Conservation (phyloP, 2,329 filamentous ascomycete species). For the Sclerotinia spermophila region DNA sequence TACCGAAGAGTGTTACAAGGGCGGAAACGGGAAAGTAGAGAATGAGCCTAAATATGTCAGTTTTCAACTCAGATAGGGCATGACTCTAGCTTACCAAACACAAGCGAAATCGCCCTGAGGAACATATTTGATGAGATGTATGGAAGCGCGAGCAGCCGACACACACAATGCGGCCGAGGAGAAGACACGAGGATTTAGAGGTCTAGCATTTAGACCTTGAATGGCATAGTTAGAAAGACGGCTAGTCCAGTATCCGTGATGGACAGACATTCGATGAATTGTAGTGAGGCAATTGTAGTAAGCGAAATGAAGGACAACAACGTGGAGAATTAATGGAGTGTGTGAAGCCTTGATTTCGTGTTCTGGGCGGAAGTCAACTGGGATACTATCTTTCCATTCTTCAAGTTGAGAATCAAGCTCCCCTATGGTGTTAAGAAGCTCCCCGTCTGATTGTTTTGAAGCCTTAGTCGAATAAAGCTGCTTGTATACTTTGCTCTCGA, state of each 20-base stretch:
- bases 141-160: conserved; percentile 85
- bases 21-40: conserved; percentile 96
- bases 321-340: conserved; percentile 87
- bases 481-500: conserved; percentile 93
- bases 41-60: conserved; percentile 62
- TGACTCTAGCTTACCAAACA: conserved; percentile 69
- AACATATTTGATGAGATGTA: conserved; percentile 91
- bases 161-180: conserved; percentile 91
- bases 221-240: conserved; percentile 92
- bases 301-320: conserved; percentile 90
- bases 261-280: conserved; percentile 97
- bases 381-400: conserved; percentile 94
- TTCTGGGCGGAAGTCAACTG: conserved; percentile 93
- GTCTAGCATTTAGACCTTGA: conserved; percentile 84
- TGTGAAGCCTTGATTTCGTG: conserved; percentile 92
- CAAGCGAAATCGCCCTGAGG: conserved; percentile 92
- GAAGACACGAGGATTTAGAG: conserved; percentile 90
- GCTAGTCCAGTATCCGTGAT: conserved; percentile 97
- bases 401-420: conserved; percentile 88
- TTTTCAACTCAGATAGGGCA: conserved; percentile 9
- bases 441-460: conserved; percentile 85
- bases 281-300: conserved; percentile 98
- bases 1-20: conserved; percentile 90
- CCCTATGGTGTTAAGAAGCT: conserved; percentile 90
- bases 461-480: conserved; percentile 89